Percentiles rank a stretch among this genome's conserved stretches.
Conservation (phyloP, 108 stramenopile genomes). For the Skeletonema marinoi region DNA sequence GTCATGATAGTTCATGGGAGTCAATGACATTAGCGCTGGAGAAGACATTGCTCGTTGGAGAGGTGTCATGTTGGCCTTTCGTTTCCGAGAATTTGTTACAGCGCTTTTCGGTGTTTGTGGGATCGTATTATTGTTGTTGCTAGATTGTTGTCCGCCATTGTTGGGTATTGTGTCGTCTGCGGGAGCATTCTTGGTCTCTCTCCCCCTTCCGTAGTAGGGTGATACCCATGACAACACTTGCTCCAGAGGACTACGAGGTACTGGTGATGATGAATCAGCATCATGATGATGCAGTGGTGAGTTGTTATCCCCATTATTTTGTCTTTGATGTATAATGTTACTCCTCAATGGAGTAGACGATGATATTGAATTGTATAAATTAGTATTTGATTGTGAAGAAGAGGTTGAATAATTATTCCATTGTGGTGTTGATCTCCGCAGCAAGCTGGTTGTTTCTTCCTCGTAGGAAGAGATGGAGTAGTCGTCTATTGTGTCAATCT, state of each 20-base stretch:
- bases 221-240: not conserved
- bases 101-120: not conserved
- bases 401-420: not conserved
- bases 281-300: not conserved
- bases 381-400: not conserved
- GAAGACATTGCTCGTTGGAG: constrained; percentile 30
- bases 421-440: not conserved
- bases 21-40: constrained; percentile 36
- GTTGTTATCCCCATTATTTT: not conserved
- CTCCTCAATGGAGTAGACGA: not conserved
- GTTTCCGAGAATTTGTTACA: not conserved
- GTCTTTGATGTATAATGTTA: not conserved
- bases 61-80: not conserved
- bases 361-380: not conserved
- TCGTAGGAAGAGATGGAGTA: not conserved
- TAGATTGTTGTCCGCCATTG: not conserved
- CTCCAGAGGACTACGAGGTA: not conserved
- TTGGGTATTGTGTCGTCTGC: not conserved
- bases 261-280: not conserved
- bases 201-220: not conserved
- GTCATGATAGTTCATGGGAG: not conserved
- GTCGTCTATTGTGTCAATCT: constrained; percentile 12
- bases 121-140: not conserved
- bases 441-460: constrained; percentile 36
- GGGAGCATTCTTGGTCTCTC: not conserved